These are phyloP conservation scores for Rhizopus arrhizus DNA, from an alignment of 371 early-diverging fungal species.

Conservation along the genomic window DNA sequence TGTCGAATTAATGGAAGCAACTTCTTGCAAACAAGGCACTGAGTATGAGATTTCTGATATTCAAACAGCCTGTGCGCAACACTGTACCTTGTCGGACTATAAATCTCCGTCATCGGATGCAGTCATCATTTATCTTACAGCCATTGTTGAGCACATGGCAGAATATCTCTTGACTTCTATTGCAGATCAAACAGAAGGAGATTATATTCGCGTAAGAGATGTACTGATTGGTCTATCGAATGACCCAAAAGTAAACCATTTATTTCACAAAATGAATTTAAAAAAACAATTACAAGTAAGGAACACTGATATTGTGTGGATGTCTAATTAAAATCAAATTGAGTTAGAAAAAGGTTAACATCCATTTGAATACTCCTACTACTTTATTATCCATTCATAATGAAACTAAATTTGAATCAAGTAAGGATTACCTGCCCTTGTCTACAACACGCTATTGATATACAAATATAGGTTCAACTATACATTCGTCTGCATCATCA, in stretches of 20 bases:
- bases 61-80: constrained; percentile 53
- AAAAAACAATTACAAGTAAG: constrained; percentile 43
- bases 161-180: constrained; percentile 57
- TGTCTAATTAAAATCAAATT: no score
- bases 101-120: constrained; percentile 27
- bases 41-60: constrained; percentile 11
- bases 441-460: no score
- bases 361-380: no score
- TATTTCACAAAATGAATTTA: constrained; percentile 51
- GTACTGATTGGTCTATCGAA: constrained; percentile 52
- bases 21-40: constrained; percentile 2
- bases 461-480: background rate
- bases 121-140: constrained; percentile 61
- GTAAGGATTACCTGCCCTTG: no score
- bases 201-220: constrained; percentile 59
- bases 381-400: no score
- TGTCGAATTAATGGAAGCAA: constrained; percentile 46
- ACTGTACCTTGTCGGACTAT: constrained; percentile 51
- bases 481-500: no score
- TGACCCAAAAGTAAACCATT: constrained; percentile 52
- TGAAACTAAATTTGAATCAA: no score
- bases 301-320: background rate
- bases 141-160: constrained; percentile 63
- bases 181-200: constrained; percentile 55
- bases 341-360: no score